Conservation (phyloP, 805 yeast genomes). For the Cyberlindnera xylosilytica region DNA sequence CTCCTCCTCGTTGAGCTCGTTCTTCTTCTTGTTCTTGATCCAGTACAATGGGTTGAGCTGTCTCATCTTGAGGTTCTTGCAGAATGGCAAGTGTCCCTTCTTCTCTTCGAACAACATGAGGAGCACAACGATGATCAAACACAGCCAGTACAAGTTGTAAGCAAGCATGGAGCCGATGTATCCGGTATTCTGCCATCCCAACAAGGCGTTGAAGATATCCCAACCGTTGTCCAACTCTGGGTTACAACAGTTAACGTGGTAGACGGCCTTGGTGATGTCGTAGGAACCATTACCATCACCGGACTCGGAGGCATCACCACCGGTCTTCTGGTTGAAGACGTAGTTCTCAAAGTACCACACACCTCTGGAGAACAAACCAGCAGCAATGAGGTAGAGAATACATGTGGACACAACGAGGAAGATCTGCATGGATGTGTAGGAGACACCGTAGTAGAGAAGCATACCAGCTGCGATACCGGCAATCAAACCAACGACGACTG, state of each 20-base stretch:
- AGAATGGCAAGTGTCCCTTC: slow-evolving; percentile 75
- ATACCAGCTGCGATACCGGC: slow-evolving; percentile 76
- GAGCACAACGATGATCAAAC: slow-evolving; percentile 48
- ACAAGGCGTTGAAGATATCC: slow-evolving; percentile 91
- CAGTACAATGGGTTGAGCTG: slow-evolving; percentile 71
- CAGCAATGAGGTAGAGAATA: slow-evolving; percentile 82
- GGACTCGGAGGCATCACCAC: slow-evolving; percentile 92
- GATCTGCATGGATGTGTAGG: slow-evolving; percentile 76
- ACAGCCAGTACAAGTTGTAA: slow-evolving; percentile 87
- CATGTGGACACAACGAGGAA: slow-evolving; percentile 87
- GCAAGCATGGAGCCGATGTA: slow-evolving; percentile 88
- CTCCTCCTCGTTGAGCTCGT: slow-evolving; percentile 51
- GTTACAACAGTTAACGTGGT: slow-evolving; percentile 98
- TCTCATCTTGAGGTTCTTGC: slow-evolving; percentile 44
- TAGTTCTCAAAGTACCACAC: slow-evolving; percentile 84
- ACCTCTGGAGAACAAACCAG: slow-evolving; percentile 92
- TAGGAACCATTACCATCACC: slow-evolving; percentile 97
- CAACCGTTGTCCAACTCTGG: slow-evolving; percentile 91
- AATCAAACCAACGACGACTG: slow-evolving; percentile 83
- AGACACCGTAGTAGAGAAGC: slow-evolving; percentile 77
- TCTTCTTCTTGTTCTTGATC: slow-evolving; percentile 64
- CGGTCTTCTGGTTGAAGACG: slow-evolving; percentile 60
- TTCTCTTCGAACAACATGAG: slow-evolving; percentile 82
- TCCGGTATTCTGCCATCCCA: slow-evolving; percentile 98
- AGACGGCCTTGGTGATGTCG: slow-evolving; percentile 72